Evolutionary conservation across 2,329 filamentous ascomycete species (phyloP).

Genomic region (Epichloe glyceriae): DNA sequence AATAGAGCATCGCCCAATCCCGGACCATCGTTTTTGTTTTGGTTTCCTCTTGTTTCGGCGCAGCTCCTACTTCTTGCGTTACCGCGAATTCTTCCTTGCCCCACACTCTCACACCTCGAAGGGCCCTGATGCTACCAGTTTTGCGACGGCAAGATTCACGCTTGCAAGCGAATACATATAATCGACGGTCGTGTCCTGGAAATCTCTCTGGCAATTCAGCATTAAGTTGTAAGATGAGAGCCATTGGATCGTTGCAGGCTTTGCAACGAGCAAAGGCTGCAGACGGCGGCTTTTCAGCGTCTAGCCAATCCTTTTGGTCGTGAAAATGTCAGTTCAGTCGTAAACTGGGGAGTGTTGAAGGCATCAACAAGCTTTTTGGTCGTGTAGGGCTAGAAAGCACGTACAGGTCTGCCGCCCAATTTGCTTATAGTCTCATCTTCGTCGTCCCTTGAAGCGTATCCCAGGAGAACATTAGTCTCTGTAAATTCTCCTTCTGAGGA

Average conservation of each 20-base stretch:
- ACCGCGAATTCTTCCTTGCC: conserved; percentile 23
- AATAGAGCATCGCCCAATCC: conserved; percentile 57
- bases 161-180: conserved; percentile 79
- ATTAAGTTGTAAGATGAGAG: conserved; percentile 79
- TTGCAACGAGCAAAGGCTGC: conserved; percentile 73
- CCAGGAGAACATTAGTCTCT: conserved; percentile 78
- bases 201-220: conserved; percentile 80
- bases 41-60: conserved; percentile 18
- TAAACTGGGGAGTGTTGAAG: background rate
- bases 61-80: conserved; percentile 20
- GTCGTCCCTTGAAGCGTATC: conserved; percentile 71
- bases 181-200: conserved; percentile 69
- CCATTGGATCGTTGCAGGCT: conserved; percentile 73
- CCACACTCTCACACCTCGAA: conserved; percentile 54
- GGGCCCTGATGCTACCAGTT: conserved; percentile 63
- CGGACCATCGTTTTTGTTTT: conserved; percentile 23
- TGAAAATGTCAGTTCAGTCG: background rate
- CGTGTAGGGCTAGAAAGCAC: conserved; percentile 13
- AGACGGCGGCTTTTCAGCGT: conserved; percentile 56
- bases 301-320: conserved; percentile 62
- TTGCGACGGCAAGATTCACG: conserved; percentile 69
- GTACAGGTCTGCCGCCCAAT: conserved; percentile 75
- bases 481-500: conserved; percentile 60
- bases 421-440: conserved; percentile 77
- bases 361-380: background rate